A percentile compares a stretch with the other conserved stretches of the same genome.
These are phyloP conservation scores for Arthroderma sp. DNA, from an alignment of 2,329 filamentous ascomycete species.

Conservation along the genomic window DNA sequence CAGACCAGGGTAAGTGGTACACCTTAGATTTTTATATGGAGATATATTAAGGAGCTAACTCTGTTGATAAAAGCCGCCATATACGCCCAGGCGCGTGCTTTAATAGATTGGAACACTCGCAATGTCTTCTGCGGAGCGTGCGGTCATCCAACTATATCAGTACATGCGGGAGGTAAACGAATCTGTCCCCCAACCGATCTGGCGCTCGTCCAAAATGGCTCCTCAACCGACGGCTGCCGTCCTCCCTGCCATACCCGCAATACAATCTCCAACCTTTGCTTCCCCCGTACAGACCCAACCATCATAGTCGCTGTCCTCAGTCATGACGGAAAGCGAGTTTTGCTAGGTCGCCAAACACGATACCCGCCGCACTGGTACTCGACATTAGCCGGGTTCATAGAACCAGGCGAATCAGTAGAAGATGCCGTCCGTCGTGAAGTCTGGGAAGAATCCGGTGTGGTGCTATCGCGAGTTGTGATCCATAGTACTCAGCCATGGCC, in stretches of 20 bases:
- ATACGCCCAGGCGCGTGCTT: conserved; percentile 74
- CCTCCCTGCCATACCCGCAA: conserved; percentile 66
- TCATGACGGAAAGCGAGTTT: conserved; percentile 58
- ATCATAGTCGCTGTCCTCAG: conserved; percentile 92
- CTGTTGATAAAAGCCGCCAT: conserved; percentile 55
- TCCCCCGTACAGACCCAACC: conserved; percentile 84
- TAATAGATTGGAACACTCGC: conserved; percentile 87
- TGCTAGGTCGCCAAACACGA: conserved; percentile 73
- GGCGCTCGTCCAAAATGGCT: conserved; percentile 19
- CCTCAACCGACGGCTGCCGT: conserved; percentile 30
- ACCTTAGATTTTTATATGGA: neutral
- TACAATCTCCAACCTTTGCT: conserved; percentile 78
- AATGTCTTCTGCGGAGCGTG: conserved; percentile 89
- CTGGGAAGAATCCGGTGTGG: conserved; percentile 73
- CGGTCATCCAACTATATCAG: conserved; percentile 59
- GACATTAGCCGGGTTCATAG: conserved; percentile 75
- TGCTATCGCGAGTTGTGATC: conserved; percentile 62
- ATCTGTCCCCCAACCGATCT: conserved; percentile 32
- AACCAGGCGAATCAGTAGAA: conserved; percentile 74
- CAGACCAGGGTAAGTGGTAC: conserved; percentile 44
- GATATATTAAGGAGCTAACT: neutral
- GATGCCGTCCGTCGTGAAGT: conserved; percentile 73
- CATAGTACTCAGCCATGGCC: conserved; percentile 83
- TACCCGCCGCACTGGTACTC: conserved; percentile 81
- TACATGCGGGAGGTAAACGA: conserved; percentile 34